These are phyloP conservation scores for Syzygium syzygioides DNA, from an alignment of 441 rosid genomes.

Conservation along the genomic window DNA sequence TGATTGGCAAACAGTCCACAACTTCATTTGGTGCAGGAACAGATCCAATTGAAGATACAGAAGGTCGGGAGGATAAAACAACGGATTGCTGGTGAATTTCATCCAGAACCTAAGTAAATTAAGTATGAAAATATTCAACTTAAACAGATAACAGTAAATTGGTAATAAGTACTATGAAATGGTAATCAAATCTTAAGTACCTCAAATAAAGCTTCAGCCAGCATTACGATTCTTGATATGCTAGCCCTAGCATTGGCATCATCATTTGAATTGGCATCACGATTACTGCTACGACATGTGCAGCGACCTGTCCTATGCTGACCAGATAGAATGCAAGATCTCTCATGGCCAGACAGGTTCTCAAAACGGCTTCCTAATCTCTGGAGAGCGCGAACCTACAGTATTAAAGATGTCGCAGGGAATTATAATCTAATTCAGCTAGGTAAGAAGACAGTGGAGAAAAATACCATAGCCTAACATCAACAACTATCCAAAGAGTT, in stretches of 20 bases:
- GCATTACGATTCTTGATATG: slow-evolving; percentile 92
- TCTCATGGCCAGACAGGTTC: slow-evolving; percentile 81
- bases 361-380: slow-evolving; percentile 91
- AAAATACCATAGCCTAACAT: background rate
- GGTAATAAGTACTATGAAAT: background rate
- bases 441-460: background rate
- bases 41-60: slow-evolving; percentile 88
- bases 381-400: slow-evolving; percentile 91
- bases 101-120: slow-evolving; percentile 82
- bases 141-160: slow-evolving; percentile 3
- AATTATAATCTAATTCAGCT: slow-evolving; percentile 11
- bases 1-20: slow-evolving; percentile 79
- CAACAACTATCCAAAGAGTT: background rate
- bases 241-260: slow-evolving; percentile 86
- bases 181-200: slow-evolving; percentile 19
- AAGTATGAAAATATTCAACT: slow-evolving; percentile 19
- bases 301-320: slow-evolving; percentile 85
- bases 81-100: slow-evolving; percentile 99
- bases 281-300: slow-evolving; percentile 59
- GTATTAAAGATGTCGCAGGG: slow-evolving; percentile 13
- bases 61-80: slow-evolving; percentile 82
- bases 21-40: slow-evolving; percentile 91
- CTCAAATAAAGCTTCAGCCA: slow-evolving; percentile 98
- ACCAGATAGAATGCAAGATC: slow-evolving; percentile 85
- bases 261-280: slow-evolving; percentile 46